Base-by-base conservation (phyloP, 768 basidiomycete species). In the Kockovaella imperatae region DNA sequence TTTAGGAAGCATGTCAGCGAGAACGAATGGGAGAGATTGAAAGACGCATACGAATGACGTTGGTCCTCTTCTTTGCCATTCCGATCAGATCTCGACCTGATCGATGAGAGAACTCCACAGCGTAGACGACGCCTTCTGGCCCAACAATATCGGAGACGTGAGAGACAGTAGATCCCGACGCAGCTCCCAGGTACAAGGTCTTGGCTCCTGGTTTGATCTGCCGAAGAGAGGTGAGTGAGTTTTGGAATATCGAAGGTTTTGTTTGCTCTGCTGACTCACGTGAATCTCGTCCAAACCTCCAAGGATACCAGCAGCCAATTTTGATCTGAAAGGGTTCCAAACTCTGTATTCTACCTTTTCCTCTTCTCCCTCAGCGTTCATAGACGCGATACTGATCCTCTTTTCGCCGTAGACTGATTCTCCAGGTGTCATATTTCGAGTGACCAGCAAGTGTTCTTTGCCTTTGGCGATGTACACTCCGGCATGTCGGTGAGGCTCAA, bases 91-190 rank as follows among this genome's bases (percentile, higher is more conserved):
- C 95, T 73, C 95, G 87, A 29, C 95, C 95, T 46, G 90, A 93
- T 63, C 95, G 81, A 59, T 83, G 78, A 2, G 95, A 97, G 75
- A 99, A 97, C 73, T 99, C 95, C 26, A 99, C 95, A 17, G 95
- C 95, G 70, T 99, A 97, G 7, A 97, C 95, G 51, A 86, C 79
- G 46, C 95, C 95, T 56, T 95, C 89, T 17, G 95, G 91, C 15
- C 95, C 95, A 68, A 97, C 90, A 56, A 99, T 87, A 73, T 99
- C 95, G 20, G 93, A 91, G 43, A 99, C 95, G 79, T 99, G 95
- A 60, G 87, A 90, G 54, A 97, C 95, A 74, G 86, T 88, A 31
- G 95, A 97, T 56, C 95, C 95, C 57, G 87, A 89, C 1, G 95
- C 95, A 46, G 95, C 95, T 71, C 95, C 95, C 54, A 99, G 80